Percentiles rank a stretch among this genome's conserved stretches.
Evolutionary conservation across 129 eudicot genomes (phyloP).

Genomic region (Smallanthus sonchifolius): DNA sequence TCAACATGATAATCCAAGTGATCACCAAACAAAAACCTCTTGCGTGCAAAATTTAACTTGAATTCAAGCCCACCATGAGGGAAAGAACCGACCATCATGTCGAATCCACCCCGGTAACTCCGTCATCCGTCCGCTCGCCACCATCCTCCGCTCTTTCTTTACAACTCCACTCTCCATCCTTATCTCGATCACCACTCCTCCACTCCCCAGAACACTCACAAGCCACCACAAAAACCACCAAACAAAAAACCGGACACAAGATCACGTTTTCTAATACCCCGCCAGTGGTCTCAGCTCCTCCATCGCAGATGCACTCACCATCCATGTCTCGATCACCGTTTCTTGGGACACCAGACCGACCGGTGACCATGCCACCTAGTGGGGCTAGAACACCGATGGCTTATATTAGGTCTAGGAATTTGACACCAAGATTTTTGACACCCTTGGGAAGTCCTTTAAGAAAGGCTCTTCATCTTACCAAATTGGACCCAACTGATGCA

Average conservation of each 20-base stretch:
- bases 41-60: not conserved
- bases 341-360: constrained; percentile 33
- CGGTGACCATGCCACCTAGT: constrained; percentile 36
- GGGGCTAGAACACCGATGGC: constrained; percentile 33
- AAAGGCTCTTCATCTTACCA: constrained; percentile 44
- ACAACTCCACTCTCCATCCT: constrained; percentile 29
- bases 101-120: constrained; percentile 18
- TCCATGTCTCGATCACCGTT: constrained; percentile 39
- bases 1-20: not conserved
- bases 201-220: constrained; percentile 21
- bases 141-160: constrained; percentile 21
- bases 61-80: constrained; percentile 29
- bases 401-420: constrained; percentile 32
- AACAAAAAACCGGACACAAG: constrained; percentile 21
- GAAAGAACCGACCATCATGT: constrained; percentile 15
- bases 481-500: constrained; percentile 49
- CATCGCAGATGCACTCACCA: constrained; percentile 49
- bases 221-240: not conserved
- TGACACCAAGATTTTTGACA: constrained; percentile 48
- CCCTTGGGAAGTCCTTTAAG: constrained; percentile 57
- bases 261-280: constrained; percentile 28
- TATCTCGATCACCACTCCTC: constrained; percentile 30
- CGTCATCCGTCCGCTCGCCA: constrained; percentile 14
- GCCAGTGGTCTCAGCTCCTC: constrained; percentile 34
- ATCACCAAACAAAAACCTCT: constrained; percentile 7